Conservation (phyloP, 257 asterid genomes). For the Perilla frutescens region DNA sequence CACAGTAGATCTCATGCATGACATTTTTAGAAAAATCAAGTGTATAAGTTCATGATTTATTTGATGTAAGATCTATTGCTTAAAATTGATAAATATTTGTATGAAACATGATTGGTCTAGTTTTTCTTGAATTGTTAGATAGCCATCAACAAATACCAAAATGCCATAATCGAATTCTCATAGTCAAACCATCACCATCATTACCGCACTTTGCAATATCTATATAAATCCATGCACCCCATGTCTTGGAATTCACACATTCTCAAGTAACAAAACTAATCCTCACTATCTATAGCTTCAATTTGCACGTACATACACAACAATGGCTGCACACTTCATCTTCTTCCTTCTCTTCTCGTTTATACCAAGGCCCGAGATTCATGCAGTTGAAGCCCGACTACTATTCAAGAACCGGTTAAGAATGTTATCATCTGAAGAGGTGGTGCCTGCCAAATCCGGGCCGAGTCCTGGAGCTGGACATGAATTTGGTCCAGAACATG, state of each 20-base stretch:
- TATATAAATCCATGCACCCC: conserved; percentile 43
- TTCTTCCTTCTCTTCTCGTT: conserved; percentile 26
- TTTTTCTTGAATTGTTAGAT: conserved; percentile 2
- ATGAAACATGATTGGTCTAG: conserved; percentile 4
- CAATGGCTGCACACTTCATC: conserved; percentile 37
- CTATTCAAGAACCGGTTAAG: not conserved
- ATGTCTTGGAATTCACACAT: conserved; percentile 6
- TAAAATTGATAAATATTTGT: not conserved
- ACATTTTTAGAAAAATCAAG: too few relatives aligned
- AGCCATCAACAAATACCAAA: conserved; percentile 26
- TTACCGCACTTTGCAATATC: conserved; percentile 2
- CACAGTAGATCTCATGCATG: too few relatives aligned
- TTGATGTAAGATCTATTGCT: not conserved
- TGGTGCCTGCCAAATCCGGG: conserved; percentile 25
- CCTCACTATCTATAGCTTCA: not conserved
- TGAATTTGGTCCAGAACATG: not conserved
- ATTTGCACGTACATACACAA: too few relatives aligned
- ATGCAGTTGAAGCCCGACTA: conserved; percentile 25
- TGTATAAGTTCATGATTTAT: too few relatives aligned
- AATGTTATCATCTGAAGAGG: not conserved
- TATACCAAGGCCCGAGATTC: not conserved
- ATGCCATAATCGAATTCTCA: not conserved
- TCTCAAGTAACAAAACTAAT: conserved; percentile 15
- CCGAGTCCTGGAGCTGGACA: conserved; percentile 38
- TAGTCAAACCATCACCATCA: conserved; percentile 37